Evolutionary conservation across 495 filamentous ascomycete species (phyloP).

Genomic region (Penicillium simplicissimum): DNA sequence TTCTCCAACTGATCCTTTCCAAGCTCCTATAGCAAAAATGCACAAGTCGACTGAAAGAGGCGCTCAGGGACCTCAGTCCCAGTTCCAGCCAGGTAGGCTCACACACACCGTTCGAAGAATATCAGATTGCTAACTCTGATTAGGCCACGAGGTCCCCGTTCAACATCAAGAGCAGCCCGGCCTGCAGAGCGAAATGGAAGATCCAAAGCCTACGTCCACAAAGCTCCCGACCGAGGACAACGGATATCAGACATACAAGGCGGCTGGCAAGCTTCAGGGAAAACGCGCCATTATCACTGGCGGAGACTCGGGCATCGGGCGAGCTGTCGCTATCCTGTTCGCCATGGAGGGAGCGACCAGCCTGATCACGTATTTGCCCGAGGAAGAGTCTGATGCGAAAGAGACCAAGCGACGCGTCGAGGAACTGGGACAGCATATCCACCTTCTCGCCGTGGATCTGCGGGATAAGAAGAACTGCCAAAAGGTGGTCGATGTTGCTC

Average conservation of each 20-base stretch:
- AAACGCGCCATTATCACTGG: constrained; percentile 81
- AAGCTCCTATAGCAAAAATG: constrained; percentile 3
- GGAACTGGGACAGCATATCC: constrained; percentile 61
- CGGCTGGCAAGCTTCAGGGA: constrained; percentile 73
- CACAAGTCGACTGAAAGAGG: constrained; percentile 19
- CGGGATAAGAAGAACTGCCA: constrained; percentile 65
- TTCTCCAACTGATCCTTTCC: neutral
- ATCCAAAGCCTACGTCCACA: constrained; percentile 61
- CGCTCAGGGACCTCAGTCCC: constrained; percentile 17
- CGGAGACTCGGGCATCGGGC: constrained; percentile 81
- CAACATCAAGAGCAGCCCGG: constrained; percentile 69
- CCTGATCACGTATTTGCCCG: constrained; percentile 71
- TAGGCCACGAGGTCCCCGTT: constrained; percentile 70
- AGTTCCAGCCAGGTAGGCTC: constrained; percentile 23
- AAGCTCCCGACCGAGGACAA: constrained; percentile 70
- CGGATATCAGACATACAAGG: constrained; percentile 73
- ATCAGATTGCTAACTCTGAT: neutral
- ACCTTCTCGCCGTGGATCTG: constrained; percentile 62
- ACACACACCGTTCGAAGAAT: neutral
- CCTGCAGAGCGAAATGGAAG: constrained; percentile 62
- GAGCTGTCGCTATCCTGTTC: constrained; percentile 74
- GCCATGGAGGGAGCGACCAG: constrained; percentile 82
- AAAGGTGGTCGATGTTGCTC: constrained; percentile 64
- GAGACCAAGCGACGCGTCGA: constrained; percentile 71
- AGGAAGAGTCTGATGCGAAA: constrained; percentile 75